phyloP scores from a whole-genome alignment of 2,329 filamentous ascomycete species.

The Hypoxylon sp. region DNA sequence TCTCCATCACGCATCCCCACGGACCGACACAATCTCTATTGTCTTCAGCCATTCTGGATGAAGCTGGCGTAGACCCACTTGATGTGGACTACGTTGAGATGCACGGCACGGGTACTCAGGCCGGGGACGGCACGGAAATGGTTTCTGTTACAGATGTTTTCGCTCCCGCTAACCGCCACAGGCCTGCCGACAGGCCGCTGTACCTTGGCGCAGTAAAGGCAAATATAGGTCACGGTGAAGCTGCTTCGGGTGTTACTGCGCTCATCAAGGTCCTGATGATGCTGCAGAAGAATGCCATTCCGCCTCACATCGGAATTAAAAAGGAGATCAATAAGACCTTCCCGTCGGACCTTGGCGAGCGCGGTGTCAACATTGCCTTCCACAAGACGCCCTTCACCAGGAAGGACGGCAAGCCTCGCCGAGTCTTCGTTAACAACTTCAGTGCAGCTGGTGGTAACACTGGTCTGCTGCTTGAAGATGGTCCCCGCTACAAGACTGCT shows the following conservation, averaged over 20 bases:
- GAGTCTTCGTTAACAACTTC: constrained; percentile 75
- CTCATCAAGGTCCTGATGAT: constrained; percentile 74
- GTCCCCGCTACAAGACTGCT: constrained; percentile 54
- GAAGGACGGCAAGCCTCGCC: constrained; percentile 59
- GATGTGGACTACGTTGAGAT: constrained; percentile 89
- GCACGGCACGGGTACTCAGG: constrained; percentile 90
- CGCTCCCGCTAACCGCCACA: constrained; percentile 60
- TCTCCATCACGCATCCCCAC: constrained; percentile 87
- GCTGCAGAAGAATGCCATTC: constrained; percentile 71
- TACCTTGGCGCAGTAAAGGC: constrained; percentile 73
- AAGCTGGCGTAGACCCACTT: constrained; percentile 78
- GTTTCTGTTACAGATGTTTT: constrained; percentile 73
- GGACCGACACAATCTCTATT: constrained; percentile 79
- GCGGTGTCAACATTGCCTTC: constrained; percentile 70
- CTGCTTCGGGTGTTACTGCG: constrained; percentile 71
- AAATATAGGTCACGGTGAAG: constrained; percentile 73
- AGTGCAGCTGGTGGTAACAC: constrained; percentile 79
- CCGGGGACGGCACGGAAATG: constrained; percentile 86
- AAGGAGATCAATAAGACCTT: constrained; percentile 70
- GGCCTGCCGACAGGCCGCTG: constrained; percentile 63
- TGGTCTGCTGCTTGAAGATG: constrained; percentile 73
- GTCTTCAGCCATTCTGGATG: constrained; percentile 76
- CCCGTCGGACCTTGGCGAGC: constrained; percentile 66
- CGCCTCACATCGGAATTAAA: constrained; percentile 77
- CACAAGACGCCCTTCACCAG: constrained; percentile 64